These are phyloP conservation scores for Raphanus hybrid DNA, from an alignment of 441 rosid species.

Conservation along the genomic window DNA sequence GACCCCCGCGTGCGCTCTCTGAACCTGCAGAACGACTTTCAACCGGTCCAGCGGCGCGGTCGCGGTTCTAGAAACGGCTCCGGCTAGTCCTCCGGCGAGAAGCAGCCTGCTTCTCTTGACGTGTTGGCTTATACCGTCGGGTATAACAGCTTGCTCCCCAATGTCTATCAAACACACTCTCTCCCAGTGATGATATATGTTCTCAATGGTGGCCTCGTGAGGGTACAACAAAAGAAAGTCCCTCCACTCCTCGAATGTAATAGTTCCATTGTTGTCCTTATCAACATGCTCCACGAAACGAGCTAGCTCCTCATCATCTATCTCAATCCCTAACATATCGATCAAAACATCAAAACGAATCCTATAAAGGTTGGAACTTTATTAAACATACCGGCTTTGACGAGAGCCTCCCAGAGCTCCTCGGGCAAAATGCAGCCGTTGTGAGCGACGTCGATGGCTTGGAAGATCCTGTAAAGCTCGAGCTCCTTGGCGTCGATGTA, in stretches of 20 bases:
- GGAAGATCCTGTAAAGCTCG: conserved; percentile 89
- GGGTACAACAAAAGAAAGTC: conserved; percentile 94
- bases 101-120: conserved; percentile 75
- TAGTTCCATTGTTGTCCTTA: conserved; percentile 91
- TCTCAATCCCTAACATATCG: conserved; percentile 77
- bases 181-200: conserved; percentile 92
- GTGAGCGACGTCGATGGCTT: conserved; percentile 95
- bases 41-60: conserved; percentile 95
- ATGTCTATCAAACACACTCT: conserved; percentile 91
- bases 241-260: conserved; percentile 98
- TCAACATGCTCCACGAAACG: conserved; percentile 97
- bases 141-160: conserved; percentile 95
- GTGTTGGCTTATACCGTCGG: conserved; percentile 90
- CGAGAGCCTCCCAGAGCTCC: conserved; percentile 94
- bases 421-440: conserved; percentile 96
- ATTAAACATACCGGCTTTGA: conserved; percentile 69
- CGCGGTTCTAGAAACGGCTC: conserved; percentile 96
- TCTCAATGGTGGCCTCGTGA: conserved; percentile 89
- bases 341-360: neutral
- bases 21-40: conserved; percentile 92
- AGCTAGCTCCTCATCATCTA: conserved; percentile 90
- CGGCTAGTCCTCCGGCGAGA: conserved; percentile 95
- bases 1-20: conserved; percentile 59
- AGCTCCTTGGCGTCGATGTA: conserved; percentile 97
- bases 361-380: conserved; percentile 15